These are phyloP conservation scores for Neonectria faginata DNA, from an alignment of 2,329 filamentous ascomycete genomes.

Conservation along the genomic window DNA sequence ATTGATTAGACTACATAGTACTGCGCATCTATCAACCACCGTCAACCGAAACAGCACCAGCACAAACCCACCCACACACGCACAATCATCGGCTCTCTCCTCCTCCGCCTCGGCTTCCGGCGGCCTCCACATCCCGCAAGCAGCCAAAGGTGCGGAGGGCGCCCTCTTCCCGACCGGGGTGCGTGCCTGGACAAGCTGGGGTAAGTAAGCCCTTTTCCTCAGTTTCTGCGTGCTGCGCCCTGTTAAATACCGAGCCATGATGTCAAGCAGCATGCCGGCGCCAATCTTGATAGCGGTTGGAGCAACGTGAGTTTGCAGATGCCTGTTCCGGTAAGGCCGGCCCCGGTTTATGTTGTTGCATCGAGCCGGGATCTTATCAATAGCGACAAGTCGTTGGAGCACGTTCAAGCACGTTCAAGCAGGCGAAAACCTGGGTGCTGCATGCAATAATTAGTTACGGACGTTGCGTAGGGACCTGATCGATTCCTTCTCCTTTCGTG, in stretches of 20 bases:
- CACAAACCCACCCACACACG: background rate
- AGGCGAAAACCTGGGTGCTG: too few species aligned
- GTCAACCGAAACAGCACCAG: background rate
- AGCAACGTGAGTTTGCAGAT: constrained; percentile 34
- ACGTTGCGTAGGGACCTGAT: too few species aligned
- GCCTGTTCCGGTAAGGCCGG: constrained; percentile 38
- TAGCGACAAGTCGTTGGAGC: background rate
- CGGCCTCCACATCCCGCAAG: constrained; percentile 20
- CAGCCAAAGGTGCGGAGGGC: constrained; percentile 8
- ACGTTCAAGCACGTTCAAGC: too few species aligned
- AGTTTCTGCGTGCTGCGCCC: background rate
- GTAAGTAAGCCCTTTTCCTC: background rate
- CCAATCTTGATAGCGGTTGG: constrained; percentile 32
- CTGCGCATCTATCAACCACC: background rate
- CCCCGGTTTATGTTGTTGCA: constrained; percentile 42
- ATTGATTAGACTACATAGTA: background rate
- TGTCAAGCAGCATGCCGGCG: constrained; percentile 16
- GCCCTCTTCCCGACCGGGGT: background rate
- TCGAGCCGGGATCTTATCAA: constrained; percentile 1
- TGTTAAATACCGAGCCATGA: constrained; percentile 18
- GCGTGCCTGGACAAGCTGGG: constrained; percentile 12
- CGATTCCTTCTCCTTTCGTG: too few species aligned
- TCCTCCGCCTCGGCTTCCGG: background rate
- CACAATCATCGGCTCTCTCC: background rate
- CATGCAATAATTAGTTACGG: too few species aligned